A percentile compares a stretch with the other conserved stretches of the same genome.
Conservation (phyloP, 371 early-diverging fungal species). For the Rozella allomycis region DNA sequence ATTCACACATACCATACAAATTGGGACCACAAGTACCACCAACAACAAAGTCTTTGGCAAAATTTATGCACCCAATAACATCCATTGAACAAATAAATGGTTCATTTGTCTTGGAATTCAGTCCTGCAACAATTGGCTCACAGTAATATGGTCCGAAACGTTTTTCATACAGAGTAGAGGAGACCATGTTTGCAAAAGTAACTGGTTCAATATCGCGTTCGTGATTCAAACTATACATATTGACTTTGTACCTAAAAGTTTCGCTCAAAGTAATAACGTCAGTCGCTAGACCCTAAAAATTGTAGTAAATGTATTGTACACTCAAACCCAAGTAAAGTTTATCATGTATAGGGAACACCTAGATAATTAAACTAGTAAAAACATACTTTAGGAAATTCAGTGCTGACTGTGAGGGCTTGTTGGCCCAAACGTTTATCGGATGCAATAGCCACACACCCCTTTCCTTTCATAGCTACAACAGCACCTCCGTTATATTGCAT, state of each 20-base stretch:
- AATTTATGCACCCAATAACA: slow-evolving; percentile 88
- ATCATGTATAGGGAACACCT: slow-evolving; percentile 62
- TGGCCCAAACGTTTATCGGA: slow-evolving; percentile 82
- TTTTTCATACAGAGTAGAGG: slow-evolving; percentile 91
- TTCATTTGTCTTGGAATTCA: slow-evolving; percentile 44
- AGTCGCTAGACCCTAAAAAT: slow-evolving; percentile 89
- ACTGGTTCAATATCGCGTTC: slow-evolving; percentile 89
- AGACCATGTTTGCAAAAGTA: slow-evolving; percentile 81
- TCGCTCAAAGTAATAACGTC: slow-evolving; percentile 93
- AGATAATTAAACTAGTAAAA: too few species aligned
- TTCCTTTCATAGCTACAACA: slow-evolving; percentile 95
- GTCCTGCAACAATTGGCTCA: slow-evolving; percentile 87
- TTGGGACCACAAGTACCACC: slow-evolving; percentile 77
- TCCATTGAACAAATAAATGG: slow-evolving; percentile 95
- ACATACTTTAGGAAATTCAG: slow-evolving; percentile 86
- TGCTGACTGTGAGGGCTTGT: slow-evolving; percentile 78
- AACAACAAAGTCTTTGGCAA: slow-evolving; percentile 88
- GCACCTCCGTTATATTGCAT: slow-evolving; percentile 29
- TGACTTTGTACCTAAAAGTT: slow-evolving; percentile 76
- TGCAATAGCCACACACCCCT: slow-evolving; percentile 93
- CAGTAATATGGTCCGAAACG: slow-evolving; percentile 92
- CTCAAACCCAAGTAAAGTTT: slow-evolving; percentile 75
- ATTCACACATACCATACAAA: slow-evolving; percentile 95
- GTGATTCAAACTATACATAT: slow-evolving; percentile 91
- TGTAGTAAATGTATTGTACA: too few species aligned